phyloP scores from a whole-genome alignment of 805 yeast genomes.

The Myxozyma geophila region DNA sequence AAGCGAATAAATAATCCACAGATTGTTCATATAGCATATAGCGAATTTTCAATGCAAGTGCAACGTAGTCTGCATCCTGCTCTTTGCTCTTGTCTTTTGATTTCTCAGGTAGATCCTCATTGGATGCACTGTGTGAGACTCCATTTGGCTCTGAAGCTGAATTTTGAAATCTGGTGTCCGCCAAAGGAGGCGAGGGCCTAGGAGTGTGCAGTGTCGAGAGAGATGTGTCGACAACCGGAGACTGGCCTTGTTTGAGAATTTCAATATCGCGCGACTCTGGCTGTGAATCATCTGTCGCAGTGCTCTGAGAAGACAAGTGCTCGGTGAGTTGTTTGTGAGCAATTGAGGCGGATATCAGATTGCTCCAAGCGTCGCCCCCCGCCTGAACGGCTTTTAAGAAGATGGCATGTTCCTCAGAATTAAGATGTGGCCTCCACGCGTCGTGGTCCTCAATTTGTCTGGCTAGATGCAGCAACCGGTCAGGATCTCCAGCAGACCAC shows the following conservation, averaged over 20 bases:
- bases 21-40: conserved; percentile 49
- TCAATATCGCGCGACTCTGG: not conserved
- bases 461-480: conserved; percentile 33
- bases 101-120: not conserved
- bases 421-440: conserved; percentile 46
- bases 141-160: not conserved
- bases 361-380: conserved; percentile 45
- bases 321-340: conserved; percentile 8
- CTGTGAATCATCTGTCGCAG: not conserved
- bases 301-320: not conserved
- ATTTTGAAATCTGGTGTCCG: not conserved
- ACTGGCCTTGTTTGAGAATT: not conserved
- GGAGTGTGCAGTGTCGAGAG: conserved; percentile 17
- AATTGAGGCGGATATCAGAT: conserved; percentile 37
- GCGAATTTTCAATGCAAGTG: conserved; percentile 47
- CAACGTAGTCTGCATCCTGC: conserved; percentile 42
- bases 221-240: not conserved
- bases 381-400: conserved; percentile 43
- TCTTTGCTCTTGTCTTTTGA: conserved; percentile 5
- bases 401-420: conserved; percentile 47
- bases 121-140: not conserved
- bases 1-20: conserved; percentile 41
- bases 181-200: conserved; percentile 14
- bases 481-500: conserved; percentile 39
- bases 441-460: conserved; percentile 36